Conservation (phyloP, 164 flowering plant genomes). For the Stephania cephalantha region DNA sequence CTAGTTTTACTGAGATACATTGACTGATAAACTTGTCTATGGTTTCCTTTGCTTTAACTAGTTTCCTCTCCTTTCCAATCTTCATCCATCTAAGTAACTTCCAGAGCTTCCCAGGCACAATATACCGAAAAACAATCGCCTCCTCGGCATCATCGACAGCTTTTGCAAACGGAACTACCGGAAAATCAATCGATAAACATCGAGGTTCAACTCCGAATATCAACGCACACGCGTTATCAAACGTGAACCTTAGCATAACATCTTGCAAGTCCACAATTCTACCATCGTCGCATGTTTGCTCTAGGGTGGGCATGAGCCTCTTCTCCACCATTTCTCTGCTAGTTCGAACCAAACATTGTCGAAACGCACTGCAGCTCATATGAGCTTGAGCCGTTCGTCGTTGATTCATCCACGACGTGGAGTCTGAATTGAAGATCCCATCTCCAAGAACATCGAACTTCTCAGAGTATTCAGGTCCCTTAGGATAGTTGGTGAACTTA, state of each 20-base stretch:
- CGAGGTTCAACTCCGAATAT: constrained; percentile 2
- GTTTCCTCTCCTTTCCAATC: constrained; percentile 3
- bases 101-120: neutral
- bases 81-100: neutral
- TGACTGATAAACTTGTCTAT: constrained; percentile 23
- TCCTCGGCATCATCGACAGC: constrained; percentile 1
- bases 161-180: neutral
- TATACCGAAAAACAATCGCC: neutral
- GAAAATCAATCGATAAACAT: neutral
- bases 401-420: constrained; percentile 10
- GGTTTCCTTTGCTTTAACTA: constrained; percentile 17
- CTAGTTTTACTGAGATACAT: constrained; percentile 19
- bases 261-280: constrained; percentile 2
- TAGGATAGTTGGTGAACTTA: neutral
- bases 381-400: neutral
- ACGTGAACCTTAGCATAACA: neutral
- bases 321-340: neutral
- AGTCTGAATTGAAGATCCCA: constrained; percentile 25
- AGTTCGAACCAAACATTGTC: neutral
- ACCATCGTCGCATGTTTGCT: neutral
- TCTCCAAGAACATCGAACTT: constrained; percentile 20
- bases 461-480: neutral
- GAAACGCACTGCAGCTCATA: neutral
- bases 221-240: neutral
- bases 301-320: neutral